These are phyloP conservation scores for Kodamaea sp. DNA, from an alignment of 1,139 yeast genomes.

Conservation along the genomic window DNA sequence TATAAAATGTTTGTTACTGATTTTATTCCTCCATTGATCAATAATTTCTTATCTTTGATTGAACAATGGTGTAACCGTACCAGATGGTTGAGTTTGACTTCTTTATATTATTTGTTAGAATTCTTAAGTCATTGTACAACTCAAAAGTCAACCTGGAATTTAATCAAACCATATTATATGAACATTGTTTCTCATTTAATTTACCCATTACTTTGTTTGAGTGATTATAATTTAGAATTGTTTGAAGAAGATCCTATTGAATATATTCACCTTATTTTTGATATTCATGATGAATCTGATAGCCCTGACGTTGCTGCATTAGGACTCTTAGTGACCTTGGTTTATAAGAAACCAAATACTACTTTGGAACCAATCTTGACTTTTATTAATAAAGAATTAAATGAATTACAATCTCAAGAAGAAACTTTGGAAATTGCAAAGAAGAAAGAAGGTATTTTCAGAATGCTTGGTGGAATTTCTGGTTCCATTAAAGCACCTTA, in stretches of 20 bases:
- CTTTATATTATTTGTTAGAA: slow-evolving; percentile 62
- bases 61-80: slow-evolving; percentile 66
- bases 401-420: slow-evolving; percentile 33
- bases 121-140: slow-evolving; percentile 70
- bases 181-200: slow-evolving; percentile 67
- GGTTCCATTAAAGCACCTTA: slow-evolving; percentile 64
- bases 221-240: slow-evolving; percentile 63
- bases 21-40: slow-evolving; percentile 72
- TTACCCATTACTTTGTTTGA: slow-evolving; percentile 74
- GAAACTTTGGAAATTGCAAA: slow-evolving; percentile 60
- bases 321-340: slow-evolving; percentile 59
- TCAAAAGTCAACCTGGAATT: slow-evolving; percentile 65
- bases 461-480: slow-evolving; percentile 73
- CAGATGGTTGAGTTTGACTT: slow-evolving; percentile 68
- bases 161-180: slow-evolving; percentile 67
- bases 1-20: slow-evolving; percentile 44
- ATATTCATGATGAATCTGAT: slow-evolving; percentile 55
- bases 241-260: slow-evolving; percentile 91
- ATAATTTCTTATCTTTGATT: slow-evolving; percentile 59
- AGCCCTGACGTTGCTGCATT: slow-evolving; percentile 70
- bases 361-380: slow-evolving; percentile 63
- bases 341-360: slow-evolving; percentile 58
- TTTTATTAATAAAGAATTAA: slow-evolving; percentile 59
- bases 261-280: slow-evolving; percentile 77
- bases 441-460: slow-evolving; percentile 74